Evolutionary conservation across 352 stramenopile species (phyloP).

Genomic region (Hyaloperonospora arabidopsidis): DNA sequence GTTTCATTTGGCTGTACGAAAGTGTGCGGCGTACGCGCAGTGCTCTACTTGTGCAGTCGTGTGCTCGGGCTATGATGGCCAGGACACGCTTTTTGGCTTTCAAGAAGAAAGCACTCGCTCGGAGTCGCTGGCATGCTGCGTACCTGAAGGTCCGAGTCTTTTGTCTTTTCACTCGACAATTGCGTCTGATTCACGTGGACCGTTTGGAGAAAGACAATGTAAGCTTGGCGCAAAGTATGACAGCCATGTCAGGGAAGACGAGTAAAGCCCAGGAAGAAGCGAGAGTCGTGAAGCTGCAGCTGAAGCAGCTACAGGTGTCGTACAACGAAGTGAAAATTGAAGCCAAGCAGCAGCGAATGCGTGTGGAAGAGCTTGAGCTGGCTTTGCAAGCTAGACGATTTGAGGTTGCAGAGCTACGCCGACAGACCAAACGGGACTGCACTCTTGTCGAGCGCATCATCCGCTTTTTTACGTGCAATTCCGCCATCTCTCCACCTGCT

Average conservation of each 20-base stretch:
- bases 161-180: slow-evolving; percentile 50
- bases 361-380: slow-evolving; percentile 50
- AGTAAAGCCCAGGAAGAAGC: slow-evolving; percentile 38
- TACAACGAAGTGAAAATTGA: slow-evolving; percentile 45
- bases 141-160: slow-evolving; percentile 55
- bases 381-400: slow-evolving; percentile 44
- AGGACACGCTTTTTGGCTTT: slow-evolving; percentile 55
- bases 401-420: slow-evolving; percentile 43
- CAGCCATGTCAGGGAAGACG: slow-evolving; percentile 37
- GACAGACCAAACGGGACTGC: slow-evolving; percentile 19
- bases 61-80: slow-evolving; percentile 55
- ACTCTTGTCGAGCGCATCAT: slow-evolving; percentile 63
- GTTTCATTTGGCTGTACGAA: slow-evolving; percentile 74
- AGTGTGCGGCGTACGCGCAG: slow-evolving; percentile 57
- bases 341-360: slow-evolving; percentile 50
- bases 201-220: slow-evolving; percentile 66
- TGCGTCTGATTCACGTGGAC: slow-evolving; percentile 61
- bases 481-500: slow-evolving; percentile 34
- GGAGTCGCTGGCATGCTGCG: slow-evolving; percentile 54
- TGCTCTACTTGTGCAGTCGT: slow-evolving; percentile 53
- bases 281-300: slow-evolving; percentile 37
- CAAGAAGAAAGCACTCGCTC: slow-evolving; percentile 57
- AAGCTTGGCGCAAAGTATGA: slow-evolving; percentile 33
- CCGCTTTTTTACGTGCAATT: slow-evolving; percentile 83
- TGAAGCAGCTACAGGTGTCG: slow-evolving; percentile 46